Base-by-base conservation (phyloP, 2,329 filamentous ascomycete species). In the Sporothrix phasma region DNA sequence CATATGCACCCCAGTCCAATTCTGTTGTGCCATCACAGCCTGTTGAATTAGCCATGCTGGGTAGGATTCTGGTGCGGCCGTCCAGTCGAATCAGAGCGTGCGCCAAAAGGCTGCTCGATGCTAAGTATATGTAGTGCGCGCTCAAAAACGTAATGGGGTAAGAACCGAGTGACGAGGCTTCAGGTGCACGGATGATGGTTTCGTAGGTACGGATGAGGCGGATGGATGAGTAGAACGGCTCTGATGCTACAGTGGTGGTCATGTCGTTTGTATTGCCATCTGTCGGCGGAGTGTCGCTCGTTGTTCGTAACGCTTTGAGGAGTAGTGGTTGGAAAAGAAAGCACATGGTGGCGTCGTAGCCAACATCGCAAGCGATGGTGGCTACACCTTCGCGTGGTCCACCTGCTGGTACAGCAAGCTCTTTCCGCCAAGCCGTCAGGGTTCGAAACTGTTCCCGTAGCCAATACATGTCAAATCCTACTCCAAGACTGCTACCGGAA, bases 271-370 rank as follows among this genome's bases (percentile, higher is more conserved):
- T n/a, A n/a, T n/a, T n/a, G n/a, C n/a, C 66, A 15, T 6, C 22
- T 24, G 11, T 24, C 8, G 46, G 15, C 19, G 29, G 2, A 3
- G 26, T 29, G 4, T 49, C 62, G 1, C 31, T 29, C 6, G 61
- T 65, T 2, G 17, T 37, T 3, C 63, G 64, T 13, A 68, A 61
- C 0, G 67, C 66, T 3, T 31, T 47, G 7, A 68, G 58, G 3
- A 74, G 67, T 7, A 72, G 68, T 15, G 72, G 71, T 66, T 73
- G 72, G 63, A 73, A 73, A 17, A 73, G 68, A 54, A 74, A 74
- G 54, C 68, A 70, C 58, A 73, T 71, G 10, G 72, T 72, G 8
- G 70, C 70, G 45, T 72, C 69, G 64, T 73, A 74, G 24, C 71
- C 71, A 26, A 73, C 69, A n/a, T 72, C 71, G 47, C 71, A 73